These are phyloP conservation scores for Penicillium sp. DNA, from an alignment of 2,329 filamentous ascomycete species.

Conservation along the genomic window DNA sequence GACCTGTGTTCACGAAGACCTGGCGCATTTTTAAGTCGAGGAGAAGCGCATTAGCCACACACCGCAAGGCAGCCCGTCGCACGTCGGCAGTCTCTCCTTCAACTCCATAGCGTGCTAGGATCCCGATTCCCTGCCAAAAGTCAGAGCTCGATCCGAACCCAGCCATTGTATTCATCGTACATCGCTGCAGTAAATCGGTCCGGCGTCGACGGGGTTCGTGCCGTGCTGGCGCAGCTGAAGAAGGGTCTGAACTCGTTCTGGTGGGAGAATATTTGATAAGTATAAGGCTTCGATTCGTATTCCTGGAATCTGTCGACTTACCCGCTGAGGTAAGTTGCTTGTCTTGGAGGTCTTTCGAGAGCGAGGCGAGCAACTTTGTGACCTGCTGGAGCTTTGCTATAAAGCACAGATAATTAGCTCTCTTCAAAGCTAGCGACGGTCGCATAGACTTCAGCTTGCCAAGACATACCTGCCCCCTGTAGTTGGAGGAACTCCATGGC, in stretches of 20 bases:
- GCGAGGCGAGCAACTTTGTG: slow-evolving; percentile 59
- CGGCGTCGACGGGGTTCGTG: slow-evolving; percentile 67
- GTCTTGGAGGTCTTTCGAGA: slow-evolving; percentile 63
- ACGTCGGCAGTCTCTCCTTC: slow-evolving; percentile 61
- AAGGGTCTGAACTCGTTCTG: slow-evolving; percentile 45
- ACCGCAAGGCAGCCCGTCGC: slow-evolving; percentile 73
- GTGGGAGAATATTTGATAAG: not conserved
- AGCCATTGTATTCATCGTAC: slow-evolving; percentile 47
- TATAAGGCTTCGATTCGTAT: not conserved
- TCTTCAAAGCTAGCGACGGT: not conserved
- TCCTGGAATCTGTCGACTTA: slow-evolving; percentile 40
- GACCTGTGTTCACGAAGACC: slow-evolving; percentile 68
- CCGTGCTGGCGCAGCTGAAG: slow-evolving; percentile 74
- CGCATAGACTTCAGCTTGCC: not conserved
- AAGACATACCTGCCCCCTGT: slow-evolving; percentile 28
- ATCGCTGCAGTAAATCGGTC: slow-evolving; percentile 78
- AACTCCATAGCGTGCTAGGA: slow-evolving; percentile 71
- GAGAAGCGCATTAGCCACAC: slow-evolving; percentile 80
- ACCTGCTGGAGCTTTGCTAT: slow-evolving; percentile 69
- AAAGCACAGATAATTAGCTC: not conserved
- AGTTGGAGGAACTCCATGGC: slow-evolving; percentile 28
- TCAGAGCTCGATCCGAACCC: slow-evolving; percentile 7
- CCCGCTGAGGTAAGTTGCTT: slow-evolving; percentile 59
- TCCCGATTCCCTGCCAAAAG: slow-evolving; percentile 65
- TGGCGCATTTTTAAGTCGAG: slow-evolving; percentile 67